A percentile compares a stretch with the other conserved stretches of the same genome.
Evolutionary conservation across 805 yeast species (phyloP).

Genomic region (Lachancea nothofagi): DNA sequence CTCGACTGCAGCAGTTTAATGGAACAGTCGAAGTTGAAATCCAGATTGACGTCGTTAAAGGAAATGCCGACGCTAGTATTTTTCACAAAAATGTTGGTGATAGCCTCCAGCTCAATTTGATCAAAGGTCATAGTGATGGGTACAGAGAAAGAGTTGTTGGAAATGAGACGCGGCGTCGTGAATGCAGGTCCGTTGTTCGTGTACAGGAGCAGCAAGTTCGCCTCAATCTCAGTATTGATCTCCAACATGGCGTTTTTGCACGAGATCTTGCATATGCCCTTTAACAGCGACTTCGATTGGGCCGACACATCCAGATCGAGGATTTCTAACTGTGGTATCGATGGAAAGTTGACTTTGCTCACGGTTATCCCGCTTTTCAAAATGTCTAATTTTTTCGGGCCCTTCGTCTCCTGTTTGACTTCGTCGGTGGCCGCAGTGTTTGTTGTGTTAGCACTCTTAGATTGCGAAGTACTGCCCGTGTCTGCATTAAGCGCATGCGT

Average conservation of each 20-base stretch:
- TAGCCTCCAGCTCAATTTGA: constrained; percentile 31
- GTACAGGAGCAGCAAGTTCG: constrained; percentile 29
- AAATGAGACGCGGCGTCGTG: constrained; percentile 30
- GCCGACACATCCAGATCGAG: constrained; percentile 31
- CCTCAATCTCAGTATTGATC: constrained; percentile 33
- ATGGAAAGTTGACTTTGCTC: constrained; percentile 27
- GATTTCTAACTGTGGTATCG: constrained; percentile 30
- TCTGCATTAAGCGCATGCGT: constrained; percentile 24
- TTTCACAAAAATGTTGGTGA: constrained; percentile 31
- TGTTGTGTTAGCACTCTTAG: constrained; percentile 1
- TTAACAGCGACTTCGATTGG: constrained; percentile 30
- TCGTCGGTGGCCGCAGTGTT: constrained; percentile 9
- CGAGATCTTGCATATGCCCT: constrained; percentile 32
- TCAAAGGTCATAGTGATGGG: constrained; percentile 34
- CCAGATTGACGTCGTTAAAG: constrained; percentile 34
- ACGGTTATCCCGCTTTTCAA: constrained; percentile 31
- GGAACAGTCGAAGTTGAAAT: constrained; percentile 34
- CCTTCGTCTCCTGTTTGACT: constrained; percentile 10
- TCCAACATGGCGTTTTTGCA: constrained; percentile 31
- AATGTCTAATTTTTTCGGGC: constrained; percentile 21
- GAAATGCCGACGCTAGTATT: constrained; percentile 32
- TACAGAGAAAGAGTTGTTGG: constrained; percentile 31
- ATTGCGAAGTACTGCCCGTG: constrained; percentile 2
- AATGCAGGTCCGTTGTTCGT: constrained; percentile 27
- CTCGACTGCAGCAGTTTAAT: constrained; percentile 32